Conservation (phyloP, 164 flowering plant genomes). For the Umbellularia californica region DNA sequence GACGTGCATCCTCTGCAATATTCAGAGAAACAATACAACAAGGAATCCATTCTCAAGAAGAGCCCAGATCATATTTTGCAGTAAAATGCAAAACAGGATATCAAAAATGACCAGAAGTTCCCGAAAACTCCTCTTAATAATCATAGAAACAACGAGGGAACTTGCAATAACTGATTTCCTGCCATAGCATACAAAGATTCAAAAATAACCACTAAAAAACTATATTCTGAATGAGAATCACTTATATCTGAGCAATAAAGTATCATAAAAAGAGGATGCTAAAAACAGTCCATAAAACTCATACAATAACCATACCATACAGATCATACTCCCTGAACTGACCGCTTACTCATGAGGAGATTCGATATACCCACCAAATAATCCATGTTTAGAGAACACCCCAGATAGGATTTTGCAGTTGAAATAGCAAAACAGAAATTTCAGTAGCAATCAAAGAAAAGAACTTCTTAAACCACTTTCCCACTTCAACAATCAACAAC, state of each 20-base stretch:
- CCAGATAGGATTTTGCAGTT: slow-evolving; percentile 5
- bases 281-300: not conserved
- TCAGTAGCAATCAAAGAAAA: slow-evolving; percentile 3
- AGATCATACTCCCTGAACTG: not conserved
- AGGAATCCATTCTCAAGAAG: not conserved
- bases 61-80: not conserved
- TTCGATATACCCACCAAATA: slow-evolving; percentile 5
- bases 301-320: not conserved
- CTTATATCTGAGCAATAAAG: not conserved
- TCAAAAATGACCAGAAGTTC: not conserved
- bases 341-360: not conserved
- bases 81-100: not conserved
- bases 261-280: not conserved
- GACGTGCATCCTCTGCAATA: no score
- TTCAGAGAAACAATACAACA: not conserved
- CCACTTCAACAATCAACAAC: not conserved
- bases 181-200: not conserved
- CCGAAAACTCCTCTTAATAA: not conserved
- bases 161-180: not conserved
- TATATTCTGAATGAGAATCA: no score
- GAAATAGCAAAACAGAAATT: not conserved
- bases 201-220: not conserved
- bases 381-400: slow-evolving; percentile 3
- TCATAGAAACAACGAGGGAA: not conserved
- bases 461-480: not conserved